These are phyloP conservation scores for Paraleonurus japonicus DNA, from an alignment of 257 asterid genomes.

Conservation along the genomic window DNA sequence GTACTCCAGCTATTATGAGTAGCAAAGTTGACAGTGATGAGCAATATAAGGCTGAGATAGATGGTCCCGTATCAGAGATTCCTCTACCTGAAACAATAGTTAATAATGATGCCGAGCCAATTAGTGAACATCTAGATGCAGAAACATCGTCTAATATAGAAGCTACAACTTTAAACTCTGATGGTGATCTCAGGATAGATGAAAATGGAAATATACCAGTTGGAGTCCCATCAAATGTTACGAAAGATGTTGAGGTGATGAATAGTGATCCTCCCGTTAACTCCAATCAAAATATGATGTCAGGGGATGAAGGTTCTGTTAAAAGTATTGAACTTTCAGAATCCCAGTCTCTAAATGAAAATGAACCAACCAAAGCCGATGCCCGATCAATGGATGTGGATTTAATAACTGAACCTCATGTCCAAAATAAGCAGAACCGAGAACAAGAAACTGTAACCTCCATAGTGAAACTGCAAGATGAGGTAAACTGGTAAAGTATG, in stretches of 20 bases:
- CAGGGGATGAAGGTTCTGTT: slow-evolving; percentile 40
- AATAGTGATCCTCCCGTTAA: slow-evolving; percentile 40
- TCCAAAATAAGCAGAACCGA: slow-evolving; percentile 47
- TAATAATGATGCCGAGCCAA: slow-evolving; percentile 44
- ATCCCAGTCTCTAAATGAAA: slow-evolving; percentile 44
- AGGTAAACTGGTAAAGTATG: slow-evolving; percentile 82
- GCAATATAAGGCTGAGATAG: slow-evolving; percentile 40
- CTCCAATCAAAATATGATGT: slow-evolving; percentile 41
- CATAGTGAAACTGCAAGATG: slow-evolving; percentile 73
- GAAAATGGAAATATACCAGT: slow-evolving; percentile 37
- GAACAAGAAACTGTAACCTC: slow-evolving; percentile 50
- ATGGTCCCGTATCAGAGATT: slow-evolving; percentile 43
- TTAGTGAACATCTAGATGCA: slow-evolving; percentile 38
- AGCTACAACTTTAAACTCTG: slow-evolving; percentile 34
- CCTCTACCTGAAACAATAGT: slow-evolving; percentile 46
- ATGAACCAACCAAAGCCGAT: slow-evolving; percentile 39
- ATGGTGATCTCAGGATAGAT: slow-evolving; percentile 38
- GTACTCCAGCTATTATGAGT: slow-evolving; percentile 31
- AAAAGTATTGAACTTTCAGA: slow-evolving; percentile 37
- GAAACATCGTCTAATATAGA: slow-evolving; percentile 43
- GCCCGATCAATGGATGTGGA: slow-evolving; percentile 38
- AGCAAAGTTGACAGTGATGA: slow-evolving; percentile 42
- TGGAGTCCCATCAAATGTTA: slow-evolving; percentile 35
- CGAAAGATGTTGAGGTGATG: slow-evolving; percentile 39
- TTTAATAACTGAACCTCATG: slow-evolving; percentile 43